Conservation (phyloP, 2,329 filamentous ascomycete species). For the Amphichorda felina region DNA sequence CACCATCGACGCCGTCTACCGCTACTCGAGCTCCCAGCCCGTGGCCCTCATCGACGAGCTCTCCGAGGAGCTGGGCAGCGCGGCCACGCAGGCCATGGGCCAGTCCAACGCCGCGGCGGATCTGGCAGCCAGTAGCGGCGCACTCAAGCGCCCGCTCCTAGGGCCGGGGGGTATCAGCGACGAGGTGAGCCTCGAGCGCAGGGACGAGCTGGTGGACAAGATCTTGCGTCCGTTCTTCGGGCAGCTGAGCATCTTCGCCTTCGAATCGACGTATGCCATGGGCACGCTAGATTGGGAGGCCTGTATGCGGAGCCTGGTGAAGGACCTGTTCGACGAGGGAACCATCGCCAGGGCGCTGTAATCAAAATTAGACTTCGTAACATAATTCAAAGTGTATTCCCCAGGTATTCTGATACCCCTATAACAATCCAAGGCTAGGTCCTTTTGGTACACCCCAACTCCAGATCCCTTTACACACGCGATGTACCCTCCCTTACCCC, state of each 20-base stretch:
- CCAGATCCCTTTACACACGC: too few species aligned
- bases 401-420: background rate
- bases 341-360: slow-evolving; percentile 51
- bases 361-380: background rate
- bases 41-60: slow-evolving; percentile 76
- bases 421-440: background rate
- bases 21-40: slow-evolving; percentile 55
- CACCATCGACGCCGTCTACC: slow-evolving; percentile 91
- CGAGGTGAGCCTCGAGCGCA: slow-evolving; percentile 44
- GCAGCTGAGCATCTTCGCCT: slow-evolving; percentile 83
- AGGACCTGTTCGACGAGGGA: slow-evolving; percentile 70
- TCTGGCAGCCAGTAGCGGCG: slow-evolving; percentile 17
- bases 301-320: slow-evolving; percentile 53
- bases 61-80: slow-evolving; percentile 57
- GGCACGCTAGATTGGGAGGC: slow-evolving; percentile 51
- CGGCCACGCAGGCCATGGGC: slow-evolving; percentile 15
- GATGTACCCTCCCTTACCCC: too few species aligned
- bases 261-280: slow-evolving; percentile 89
- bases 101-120: slow-evolving; percentile 23
- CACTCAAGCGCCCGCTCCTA: slow-evolving; percentile 34
- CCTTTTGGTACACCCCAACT: too few species aligned
- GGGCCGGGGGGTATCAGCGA: slow-evolving; percentile 41
- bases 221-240: slow-evolving; percentile 82
- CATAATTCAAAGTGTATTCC: background rate
- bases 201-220: slow-evolving; percentile 60